A percentile compares a stretch with the other conserved stretches of the same genome.
phyloP scores from a whole-genome alignment of 1,284 basidiomycete species.

The Lentinus polychrous region DNA sequence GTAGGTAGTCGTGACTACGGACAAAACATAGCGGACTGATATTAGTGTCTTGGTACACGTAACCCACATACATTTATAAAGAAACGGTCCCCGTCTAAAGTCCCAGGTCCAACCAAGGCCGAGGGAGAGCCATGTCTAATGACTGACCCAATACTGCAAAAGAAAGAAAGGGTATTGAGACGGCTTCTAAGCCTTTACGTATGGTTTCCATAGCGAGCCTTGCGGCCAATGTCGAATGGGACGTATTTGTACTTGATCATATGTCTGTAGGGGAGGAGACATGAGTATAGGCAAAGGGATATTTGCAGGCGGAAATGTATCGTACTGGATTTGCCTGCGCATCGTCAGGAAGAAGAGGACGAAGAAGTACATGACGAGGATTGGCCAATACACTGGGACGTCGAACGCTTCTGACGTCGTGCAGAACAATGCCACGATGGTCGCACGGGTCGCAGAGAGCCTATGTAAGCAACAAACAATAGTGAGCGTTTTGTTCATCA shows the following conservation, averaged over 20 bases:
- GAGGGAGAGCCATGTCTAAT: no score
- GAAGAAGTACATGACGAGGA: conserved; percentile 90
- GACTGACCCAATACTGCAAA: not conserved
- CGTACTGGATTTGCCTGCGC: conserved; percentile 90
- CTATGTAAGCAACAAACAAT: conserved; percentile 30
- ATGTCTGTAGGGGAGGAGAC: conserved; percentile 49
- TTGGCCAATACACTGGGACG: conserved; percentile 98
- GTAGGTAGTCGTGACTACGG: not conserved
- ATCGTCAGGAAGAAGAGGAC: conserved; percentile 86
- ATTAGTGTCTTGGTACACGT: conserved; percentile 13
- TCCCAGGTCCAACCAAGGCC: no score
- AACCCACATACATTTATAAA: not conserved
- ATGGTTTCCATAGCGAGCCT: conserved; percentile 62
- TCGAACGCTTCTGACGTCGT: conserved; percentile 83
- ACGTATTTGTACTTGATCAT: conserved; percentile 99
- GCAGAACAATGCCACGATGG: conserved; percentile 72
- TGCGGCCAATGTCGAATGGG: conserved; percentile 88
- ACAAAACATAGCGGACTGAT: not conserved
- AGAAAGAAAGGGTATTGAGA: not conserved
- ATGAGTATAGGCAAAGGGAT: conserved; percentile 3
- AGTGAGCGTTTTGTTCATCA: not conserved
- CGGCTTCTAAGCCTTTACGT: not conserved
- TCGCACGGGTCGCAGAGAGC: conserved; percentile 90
- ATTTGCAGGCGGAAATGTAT: conserved; percentile 14
- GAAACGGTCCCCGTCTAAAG: no score